Evolutionary conservation across 208 protist genomes (phyloP), one percentile per base, ranked within the genome.

Genomic region (Leishmania gerbilli): DNA sequence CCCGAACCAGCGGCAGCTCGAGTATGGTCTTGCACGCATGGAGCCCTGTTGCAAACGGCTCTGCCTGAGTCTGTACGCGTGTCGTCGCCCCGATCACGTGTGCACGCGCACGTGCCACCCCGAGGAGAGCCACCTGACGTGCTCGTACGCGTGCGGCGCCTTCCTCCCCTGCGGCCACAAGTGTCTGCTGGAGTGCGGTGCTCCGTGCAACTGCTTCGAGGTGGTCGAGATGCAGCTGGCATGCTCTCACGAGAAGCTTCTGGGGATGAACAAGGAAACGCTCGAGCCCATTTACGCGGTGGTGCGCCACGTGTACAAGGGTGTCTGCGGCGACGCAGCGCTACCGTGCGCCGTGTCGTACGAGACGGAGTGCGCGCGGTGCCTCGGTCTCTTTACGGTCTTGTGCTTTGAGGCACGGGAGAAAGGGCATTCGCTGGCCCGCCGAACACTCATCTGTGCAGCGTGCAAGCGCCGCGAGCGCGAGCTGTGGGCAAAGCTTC

Each of bases 161-260:
- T 60, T 65, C 19, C 86, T 98, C 82, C 72, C 88, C 31, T 98
- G 95, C 71, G 93, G 92, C 0, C 95, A 98, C 86, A 80, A 83
- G 58, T 98, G 95, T 78, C 75, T 96, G 34, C 74, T 89, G 64
- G 71, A 74, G 60, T 98, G 95, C 76, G 77, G 81, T 1, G 81
- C 83, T 74, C 84, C 82, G 0, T 98, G 95, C 84, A 93, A 96
- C 85, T 98, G 95, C 83, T 93, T 92, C 65, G 89, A 96, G 80
- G 84, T 96, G 56, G 78, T 93, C 58, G 91, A 95, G 77, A 34
- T 77, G 21, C 79, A 84, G n/a, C 84, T 96, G 69, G 11, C 45
- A 4, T 98, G 95, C 84, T 90, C 85, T 34, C 95, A 98, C 76
- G 77, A 87, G 74, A 87, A 88, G 76, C 85, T 95, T 40, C 79